Evolutionary conservation across 148 eudicot genomes (phyloP).

Genomic region (Limonium bicolor): DNA sequence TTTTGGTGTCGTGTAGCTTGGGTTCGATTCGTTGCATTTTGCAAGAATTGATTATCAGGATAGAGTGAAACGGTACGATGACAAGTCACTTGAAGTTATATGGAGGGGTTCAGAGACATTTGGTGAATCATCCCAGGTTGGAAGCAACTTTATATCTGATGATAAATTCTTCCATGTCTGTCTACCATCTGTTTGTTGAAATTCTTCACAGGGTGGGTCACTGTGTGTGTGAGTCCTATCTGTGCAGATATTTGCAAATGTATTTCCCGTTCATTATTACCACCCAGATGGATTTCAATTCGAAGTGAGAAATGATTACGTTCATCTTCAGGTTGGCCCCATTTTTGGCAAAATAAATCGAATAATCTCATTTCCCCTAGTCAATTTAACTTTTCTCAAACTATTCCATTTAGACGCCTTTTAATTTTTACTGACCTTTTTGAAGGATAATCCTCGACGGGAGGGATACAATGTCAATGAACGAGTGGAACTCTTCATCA

Average conservation of each 20-base stretch:
- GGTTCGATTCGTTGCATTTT: slow-evolving; percentile 88
- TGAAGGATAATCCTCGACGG: slow-evolving; percentile 60
- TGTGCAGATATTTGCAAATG: slow-evolving; percentile 63
- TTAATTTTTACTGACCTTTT: slow-evolving; percentile 1
- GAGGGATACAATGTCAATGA: slow-evolving; percentile 52
- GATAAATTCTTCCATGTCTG: background rate
- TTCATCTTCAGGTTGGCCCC: slow-evolving; percentile 51
- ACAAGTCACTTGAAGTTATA: slow-evolving; percentile 77
- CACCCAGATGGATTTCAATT: slow-evolving; percentile 60
- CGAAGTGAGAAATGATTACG: slow-evolving; percentile 34
- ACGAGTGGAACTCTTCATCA: slow-evolving; percentile 58
- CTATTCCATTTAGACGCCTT: background rate
- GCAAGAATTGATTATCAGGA: slow-evolving; percentile 93
- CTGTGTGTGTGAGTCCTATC: background rate
- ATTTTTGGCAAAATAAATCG: background rate
- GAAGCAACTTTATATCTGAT: background rate
- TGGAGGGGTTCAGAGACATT: slow-evolving; percentile 89
- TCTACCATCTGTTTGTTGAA: background rate
- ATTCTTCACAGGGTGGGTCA: background rate
- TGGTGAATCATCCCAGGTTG: slow-evolving; percentile 82
- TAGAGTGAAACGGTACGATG: slow-evolving; percentile 37
- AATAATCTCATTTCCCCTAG: background rate
- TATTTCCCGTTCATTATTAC: slow-evolving; percentile 63
- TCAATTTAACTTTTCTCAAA: background rate
- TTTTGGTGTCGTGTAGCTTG: slow-evolving; percentile 34